Conservation (phyloP, 495 filamentous ascomycete genomes). For the Apodospora peruviana region DNA sequence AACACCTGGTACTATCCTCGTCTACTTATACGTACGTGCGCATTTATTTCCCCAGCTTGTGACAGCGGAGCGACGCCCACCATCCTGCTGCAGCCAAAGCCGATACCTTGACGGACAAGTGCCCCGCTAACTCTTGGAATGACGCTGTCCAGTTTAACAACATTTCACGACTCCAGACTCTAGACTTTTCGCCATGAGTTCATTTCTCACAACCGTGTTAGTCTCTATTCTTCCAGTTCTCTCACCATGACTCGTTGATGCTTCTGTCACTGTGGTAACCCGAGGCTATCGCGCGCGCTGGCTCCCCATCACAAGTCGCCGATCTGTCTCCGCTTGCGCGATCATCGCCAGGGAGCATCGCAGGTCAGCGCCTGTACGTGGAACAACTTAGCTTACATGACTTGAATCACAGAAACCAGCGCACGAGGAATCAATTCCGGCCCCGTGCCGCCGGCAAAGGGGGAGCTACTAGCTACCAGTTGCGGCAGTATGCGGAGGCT, state of each 20-base stretch:
- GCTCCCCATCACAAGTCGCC: not conserved
- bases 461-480: slow-evolving; percentile 83
- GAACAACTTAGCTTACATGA: slow-evolving; percentile 22
- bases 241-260: not conserved
- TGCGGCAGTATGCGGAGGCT: slow-evolving; percentile 95
- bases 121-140: slow-evolving; percentile 25
- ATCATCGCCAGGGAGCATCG: too few species aligned
- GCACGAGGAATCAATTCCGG: slow-evolving; percentile 85
- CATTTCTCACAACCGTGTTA: slow-evolving; percentile 33
- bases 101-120: too few species aligned
- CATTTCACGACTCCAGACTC: slow-evolving; percentile 5
- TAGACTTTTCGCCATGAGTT: slow-evolving; percentile 23
- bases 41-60: too few species aligned
- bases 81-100: too few species aligned
- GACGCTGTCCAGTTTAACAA: slow-evolving; percentile 16
- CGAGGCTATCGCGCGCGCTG: not conserved
- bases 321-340: too few species aligned
- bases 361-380: too few species aligned
- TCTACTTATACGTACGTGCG: too few species aligned
- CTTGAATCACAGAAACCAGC: slow-evolving; percentile 63
- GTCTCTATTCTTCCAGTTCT: slow-evolving; percentile 9
- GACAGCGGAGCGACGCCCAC: too few species aligned
- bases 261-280: slow-evolving; percentile 1
- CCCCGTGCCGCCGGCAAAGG: slow-evolving; percentile 83
- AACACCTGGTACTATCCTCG: too few species aligned